Conservation (phyloP, 1,284 basidiomycete species). For the Cystobasidiaceae sp. region DNA sequence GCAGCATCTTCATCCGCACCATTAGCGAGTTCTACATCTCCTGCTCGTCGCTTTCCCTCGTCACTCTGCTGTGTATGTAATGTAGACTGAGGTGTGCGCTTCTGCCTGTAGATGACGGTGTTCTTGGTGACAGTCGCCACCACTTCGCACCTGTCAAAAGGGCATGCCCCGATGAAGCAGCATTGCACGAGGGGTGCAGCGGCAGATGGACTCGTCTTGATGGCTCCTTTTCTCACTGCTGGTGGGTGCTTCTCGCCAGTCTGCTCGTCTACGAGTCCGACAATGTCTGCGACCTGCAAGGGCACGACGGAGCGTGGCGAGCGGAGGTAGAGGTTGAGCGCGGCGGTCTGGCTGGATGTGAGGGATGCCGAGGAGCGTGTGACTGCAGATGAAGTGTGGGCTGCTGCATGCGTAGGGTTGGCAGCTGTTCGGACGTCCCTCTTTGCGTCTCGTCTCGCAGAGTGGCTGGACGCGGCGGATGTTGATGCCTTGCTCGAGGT, state of each 20-base stretch:
- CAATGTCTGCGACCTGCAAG: conserved; percentile 16
- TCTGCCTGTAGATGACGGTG: conserved; percentile 14
- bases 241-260: not conserved
- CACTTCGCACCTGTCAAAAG: conserved; percentile 28
- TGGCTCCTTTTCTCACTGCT: conserved; percentile 3
- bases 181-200: not conserved
- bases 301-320: conserved; percentile 2
- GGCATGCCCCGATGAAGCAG: conserved; percentile 12
- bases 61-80: too few species aligned
- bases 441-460: too few species aligned
- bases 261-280: not conserved
- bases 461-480: too few species aligned
- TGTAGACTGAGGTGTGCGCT: not conserved
- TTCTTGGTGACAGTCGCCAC: conserved; percentile 29
- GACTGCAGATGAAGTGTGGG: not conserved
- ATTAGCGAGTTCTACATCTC: not conserved
- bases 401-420: not conserved
- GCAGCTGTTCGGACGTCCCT: too few species aligned
- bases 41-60: conserved; percentile 9
- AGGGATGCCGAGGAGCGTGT: not conserved
- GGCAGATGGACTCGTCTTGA: not conserved
- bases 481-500: too few species aligned
- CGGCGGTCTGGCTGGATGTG: too few species aligned
- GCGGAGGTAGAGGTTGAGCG: conserved; percentile 18
- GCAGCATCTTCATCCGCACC: not conserved